A percentile compares a stretch with the other conserved stretches of the same genome.
Conservation (phyloP, 345 rosid species). For the Salix exigua region DNA sequence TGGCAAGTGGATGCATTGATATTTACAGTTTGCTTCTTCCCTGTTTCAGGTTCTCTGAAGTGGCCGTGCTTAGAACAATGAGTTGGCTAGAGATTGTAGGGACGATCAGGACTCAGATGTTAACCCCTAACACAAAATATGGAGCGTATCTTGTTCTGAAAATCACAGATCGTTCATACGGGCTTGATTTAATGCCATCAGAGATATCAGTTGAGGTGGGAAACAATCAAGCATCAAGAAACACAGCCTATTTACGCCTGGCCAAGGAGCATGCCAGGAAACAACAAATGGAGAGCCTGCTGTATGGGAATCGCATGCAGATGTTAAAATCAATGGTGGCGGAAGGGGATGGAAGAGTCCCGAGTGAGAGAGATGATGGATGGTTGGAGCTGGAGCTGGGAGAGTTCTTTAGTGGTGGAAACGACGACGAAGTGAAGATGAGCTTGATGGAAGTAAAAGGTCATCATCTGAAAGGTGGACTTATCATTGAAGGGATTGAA, state of each 20-base stretch:
- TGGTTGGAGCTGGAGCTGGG: constrained; percentile 87
- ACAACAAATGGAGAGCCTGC: constrained; percentile 3
- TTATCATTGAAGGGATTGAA: constrained; percentile 72
- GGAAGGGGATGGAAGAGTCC: constrained; percentile 13
- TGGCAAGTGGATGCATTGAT: not conserved
- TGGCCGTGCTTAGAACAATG: constrained; percentile 34
- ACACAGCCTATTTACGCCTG: constrained; percentile 17
- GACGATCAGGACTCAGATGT: constrained; percentile 22
- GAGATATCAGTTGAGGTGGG: constrained; percentile 37
- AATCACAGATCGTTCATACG: constrained; percentile 36
- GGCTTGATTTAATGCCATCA: constrained; percentile 46
- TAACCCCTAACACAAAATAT: constrained; percentile 48
- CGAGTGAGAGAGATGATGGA: constrained; percentile 43
- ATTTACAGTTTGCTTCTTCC: no score
- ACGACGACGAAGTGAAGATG: constrained; percentile 41
- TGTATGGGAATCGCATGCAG: constrained; percentile 10
- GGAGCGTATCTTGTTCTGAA: constrained; percentile 47
- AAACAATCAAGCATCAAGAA: not conserved
- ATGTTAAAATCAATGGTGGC: constrained; percentile 7
- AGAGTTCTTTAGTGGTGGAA: constrained; percentile 41
- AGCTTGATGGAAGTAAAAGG: constrained; percentile 69
- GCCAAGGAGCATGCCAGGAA: not conserved
- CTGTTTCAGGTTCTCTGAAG: constrained; percentile 45
- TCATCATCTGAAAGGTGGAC: constrained; percentile 64
- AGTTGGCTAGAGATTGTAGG: constrained; percentile 45